These are phyloP conservation scores for Dendryphion nanum DNA, from an alignment of 2,329 filamentous ascomycete species.

Conservation along the genomic window DNA sequence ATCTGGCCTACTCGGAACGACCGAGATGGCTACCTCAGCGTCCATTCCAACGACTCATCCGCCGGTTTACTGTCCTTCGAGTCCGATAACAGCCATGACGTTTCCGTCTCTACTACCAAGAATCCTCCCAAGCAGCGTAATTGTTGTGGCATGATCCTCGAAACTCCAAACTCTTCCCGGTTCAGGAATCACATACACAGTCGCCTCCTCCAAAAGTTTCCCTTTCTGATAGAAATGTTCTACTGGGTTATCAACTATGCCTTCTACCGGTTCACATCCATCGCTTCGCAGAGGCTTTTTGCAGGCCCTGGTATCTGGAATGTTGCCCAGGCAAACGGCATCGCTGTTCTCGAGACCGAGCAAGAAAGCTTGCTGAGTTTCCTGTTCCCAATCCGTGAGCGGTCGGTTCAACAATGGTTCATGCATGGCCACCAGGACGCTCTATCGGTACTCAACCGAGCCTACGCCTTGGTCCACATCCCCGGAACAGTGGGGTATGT, in stretches of 20 bases:
- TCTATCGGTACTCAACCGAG: slow-evolving; percentile 57
- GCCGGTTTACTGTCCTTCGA: slow-evolving; percentile 41
- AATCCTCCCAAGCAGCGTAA: slow-evolving; percentile 50
- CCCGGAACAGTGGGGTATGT: slow-evolving; percentile 58
- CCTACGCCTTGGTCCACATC: slow-evolving; percentile 61
- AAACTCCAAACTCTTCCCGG: slow-evolving; percentile 60
- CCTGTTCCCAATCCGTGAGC: slow-evolving; percentile 54
- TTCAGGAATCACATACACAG: slow-evolving; percentile 62
- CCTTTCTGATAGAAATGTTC: slow-evolving; percentile 71
- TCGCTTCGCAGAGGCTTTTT: slow-evolving; percentile 52
- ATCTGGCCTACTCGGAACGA: slow-evolving; percentile 36
- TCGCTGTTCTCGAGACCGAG: slow-evolving; percentile 57
- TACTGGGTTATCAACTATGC: slow-evolving; percentile 68
- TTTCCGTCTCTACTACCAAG: slow-evolving; percentile 35
- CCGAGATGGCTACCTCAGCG: slow-evolving; percentile 28
- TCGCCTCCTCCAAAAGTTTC: slow-evolving; percentile 64
- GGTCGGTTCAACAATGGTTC: slow-evolving; percentile 57
- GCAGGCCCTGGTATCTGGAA: slow-evolving; percentile 56
- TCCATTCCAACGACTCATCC: slow-evolving; percentile 35
- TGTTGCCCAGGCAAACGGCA: slow-evolving; percentile 55
- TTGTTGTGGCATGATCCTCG: slow-evolving; percentile 52
- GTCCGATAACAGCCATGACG: slow-evolving; percentile 37
- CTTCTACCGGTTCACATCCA: slow-evolving; percentile 61
- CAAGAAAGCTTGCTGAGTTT: slow-evolving; percentile 50
- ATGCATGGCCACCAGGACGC: slow-evolving; percentile 53